These are phyloP conservation scores for Oryza longistaminata DNA, from an alignment of 176 grass and related monocot species.

Conservation along the genomic window DNA sequence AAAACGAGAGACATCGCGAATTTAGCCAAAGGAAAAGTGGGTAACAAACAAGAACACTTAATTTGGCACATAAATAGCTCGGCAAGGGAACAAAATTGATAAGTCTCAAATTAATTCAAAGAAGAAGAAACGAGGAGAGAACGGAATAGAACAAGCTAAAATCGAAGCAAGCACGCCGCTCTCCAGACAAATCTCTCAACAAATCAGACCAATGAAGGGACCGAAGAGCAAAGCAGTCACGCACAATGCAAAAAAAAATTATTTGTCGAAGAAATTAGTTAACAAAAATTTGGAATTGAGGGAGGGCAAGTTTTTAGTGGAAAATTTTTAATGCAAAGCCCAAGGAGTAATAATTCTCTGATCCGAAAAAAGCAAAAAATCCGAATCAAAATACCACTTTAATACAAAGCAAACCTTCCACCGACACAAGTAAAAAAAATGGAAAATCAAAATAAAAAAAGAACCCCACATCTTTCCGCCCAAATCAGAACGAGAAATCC, in stretches of 20 bases:
- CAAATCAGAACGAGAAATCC: slow-evolving; percentile 7
- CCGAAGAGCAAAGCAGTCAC: too few relatives aligned
- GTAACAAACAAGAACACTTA: neutral
- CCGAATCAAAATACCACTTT: neutral
- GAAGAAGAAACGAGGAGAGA: slow-evolving; percentile 25
- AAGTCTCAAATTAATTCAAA: neutral
- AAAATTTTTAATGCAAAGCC: neutral
- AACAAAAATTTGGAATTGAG: neutral
- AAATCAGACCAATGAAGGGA: too few relatives aligned
- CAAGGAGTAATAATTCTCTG: neutral
- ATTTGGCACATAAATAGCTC: neutral
- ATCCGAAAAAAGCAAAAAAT: neutral
- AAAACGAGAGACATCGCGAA: neutral
- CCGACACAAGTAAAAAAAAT: neutral
- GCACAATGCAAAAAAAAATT: neutral
- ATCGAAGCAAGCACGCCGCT: slow-evolving; percentile 30
- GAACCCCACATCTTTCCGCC: neutral
- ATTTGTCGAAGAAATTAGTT: neutral
- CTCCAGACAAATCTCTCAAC: neutral
- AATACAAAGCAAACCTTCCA: neutral
- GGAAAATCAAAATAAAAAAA: neutral
- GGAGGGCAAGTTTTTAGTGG: neutral
- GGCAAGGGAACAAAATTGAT: neutral
- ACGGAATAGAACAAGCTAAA: neutral
- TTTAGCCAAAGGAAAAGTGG: neutral